Evolutionary conservation across 2,329 filamentous ascomycete genomes (phyloP), one percentile per base, ranked within the genome.

Genomic region (Alternaria solani): DNA sequence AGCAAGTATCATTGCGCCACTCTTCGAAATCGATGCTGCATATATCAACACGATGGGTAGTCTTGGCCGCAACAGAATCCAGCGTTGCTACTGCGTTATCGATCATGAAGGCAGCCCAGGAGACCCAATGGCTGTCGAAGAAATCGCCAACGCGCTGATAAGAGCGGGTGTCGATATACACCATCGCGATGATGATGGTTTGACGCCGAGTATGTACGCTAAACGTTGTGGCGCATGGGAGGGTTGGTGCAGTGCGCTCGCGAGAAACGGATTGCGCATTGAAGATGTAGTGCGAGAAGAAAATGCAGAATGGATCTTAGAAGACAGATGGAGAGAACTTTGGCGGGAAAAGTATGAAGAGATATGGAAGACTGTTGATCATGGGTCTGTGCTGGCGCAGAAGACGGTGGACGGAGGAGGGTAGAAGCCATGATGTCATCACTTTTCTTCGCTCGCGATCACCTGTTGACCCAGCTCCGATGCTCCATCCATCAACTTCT

Each of bases 361-460:
- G 7, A 48, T 12, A 28, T 34, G 18, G 18, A 16, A 48, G 28
- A 9, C 11, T 7, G 12, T 20, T 23, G 8, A 25, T 23, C 18
- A 18, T 16, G 20, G 7, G 30, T 49, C 46, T 36, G 38, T 41
- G 55, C 32, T 44, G 55, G 20, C 18, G 20, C 41, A 55, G 39
- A 42, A 11, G 2, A 42, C 20, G 39, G 39, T n/a, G 39, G 30
- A 23, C 23, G 6, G 38, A 16, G 6, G 28, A 16, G n/a, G 14
- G 7, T 6, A 39, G 28, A 55, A 52, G 28, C 46, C 51, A 64
- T 64, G 62, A 64, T 62, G 59, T 59, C 62, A 64, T 57, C 51
- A 62, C 32, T 55, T 44, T 38, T 23, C 36, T 23, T n/a, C 23
- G 39, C 20, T 14, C 18, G 7, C 20, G 48, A 23, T 30, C 18